Evolutionary conservation across 192 early-diverging fungal species (phyloP).

Genomic region (Backusella luteola): DNA sequence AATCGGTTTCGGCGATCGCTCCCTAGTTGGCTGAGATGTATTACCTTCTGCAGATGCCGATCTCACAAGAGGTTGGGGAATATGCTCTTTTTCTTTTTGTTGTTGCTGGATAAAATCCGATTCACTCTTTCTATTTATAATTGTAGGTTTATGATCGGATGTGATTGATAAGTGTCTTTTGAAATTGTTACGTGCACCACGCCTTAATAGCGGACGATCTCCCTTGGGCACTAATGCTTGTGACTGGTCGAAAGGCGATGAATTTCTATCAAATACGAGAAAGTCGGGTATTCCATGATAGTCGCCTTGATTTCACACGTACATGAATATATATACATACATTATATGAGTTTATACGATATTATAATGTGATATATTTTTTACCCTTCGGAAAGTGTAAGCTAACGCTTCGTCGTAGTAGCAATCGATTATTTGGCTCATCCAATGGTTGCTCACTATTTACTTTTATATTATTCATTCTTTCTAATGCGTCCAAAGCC

Average conservation of each 20-base stretch:
- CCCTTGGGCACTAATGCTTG: constrained; percentile 40
- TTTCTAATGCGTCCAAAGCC: constrained; percentile 2
- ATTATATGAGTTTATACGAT: background rate
- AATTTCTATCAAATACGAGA: constrained; percentile 41
- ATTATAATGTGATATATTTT: background rate
- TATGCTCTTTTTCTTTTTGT: background rate
- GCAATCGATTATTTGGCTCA: background rate
- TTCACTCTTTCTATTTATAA: constrained; percentile 15
- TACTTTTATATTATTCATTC: background rate
- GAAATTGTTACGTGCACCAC: constrained; percentile 52
- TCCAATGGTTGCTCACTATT: background rate
- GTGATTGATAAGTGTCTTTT: constrained; percentile 46
- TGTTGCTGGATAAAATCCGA: background rate
- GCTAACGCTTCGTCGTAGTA: constrained; percentile 20
- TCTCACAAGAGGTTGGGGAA: background rate
- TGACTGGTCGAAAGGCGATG: constrained; percentile 42
- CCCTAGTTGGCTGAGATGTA: background rate
- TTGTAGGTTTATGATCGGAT: background rate
- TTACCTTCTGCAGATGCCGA: background rate
- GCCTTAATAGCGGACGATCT: constrained; percentile 37
- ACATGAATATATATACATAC: background rate
- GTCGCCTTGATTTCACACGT: background rate
- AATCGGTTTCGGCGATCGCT: background rate
- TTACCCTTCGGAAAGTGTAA: constrained; percentile 17
- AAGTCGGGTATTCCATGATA: constrained; percentile 6